phyloP scores from a whole-genome alignment of 768 basidiomycete genomes.

The Tubosaeta sp. region DNA sequence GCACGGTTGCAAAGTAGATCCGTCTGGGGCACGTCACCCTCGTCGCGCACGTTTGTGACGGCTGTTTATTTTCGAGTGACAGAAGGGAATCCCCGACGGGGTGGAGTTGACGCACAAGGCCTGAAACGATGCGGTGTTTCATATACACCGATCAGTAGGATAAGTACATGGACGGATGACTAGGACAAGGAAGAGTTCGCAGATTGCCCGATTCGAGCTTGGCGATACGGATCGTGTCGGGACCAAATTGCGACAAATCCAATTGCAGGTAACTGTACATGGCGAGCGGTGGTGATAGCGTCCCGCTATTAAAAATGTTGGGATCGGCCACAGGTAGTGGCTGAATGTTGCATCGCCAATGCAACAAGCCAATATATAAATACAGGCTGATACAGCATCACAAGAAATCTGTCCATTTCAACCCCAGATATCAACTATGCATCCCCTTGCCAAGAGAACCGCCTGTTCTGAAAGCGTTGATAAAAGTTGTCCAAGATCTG shows the following conservation, averaged over 20 bases:
- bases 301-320: background rate
- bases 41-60: background rate
- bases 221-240: background rate
- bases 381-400: background rate
- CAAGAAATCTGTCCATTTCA: background rate
- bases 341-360: background rate
- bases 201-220: background rate
- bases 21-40: background rate
- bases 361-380: background rate
- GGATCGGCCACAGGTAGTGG: background rate
- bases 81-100: background rate
- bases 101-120: background rate
- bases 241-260: background rate
- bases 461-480: constrained; percentile 18
- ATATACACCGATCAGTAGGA: background rate
- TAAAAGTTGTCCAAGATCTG: constrained; percentile 19
- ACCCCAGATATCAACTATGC: background rate
- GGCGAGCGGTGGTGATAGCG: background rate
- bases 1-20: background rate
- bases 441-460: background rate
- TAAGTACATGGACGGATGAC: background rate
- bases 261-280: background rate
- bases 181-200: background rate
- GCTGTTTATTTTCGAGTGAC: background rate
- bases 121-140: background rate